A percentile compares a stretch with the other conserved stretches of the same genome.
These are phyloP conservation scores for Mycena haematopus DNA, from an alignment of 768 basidiomycete species.

Conservation along the genomic window DNA sequence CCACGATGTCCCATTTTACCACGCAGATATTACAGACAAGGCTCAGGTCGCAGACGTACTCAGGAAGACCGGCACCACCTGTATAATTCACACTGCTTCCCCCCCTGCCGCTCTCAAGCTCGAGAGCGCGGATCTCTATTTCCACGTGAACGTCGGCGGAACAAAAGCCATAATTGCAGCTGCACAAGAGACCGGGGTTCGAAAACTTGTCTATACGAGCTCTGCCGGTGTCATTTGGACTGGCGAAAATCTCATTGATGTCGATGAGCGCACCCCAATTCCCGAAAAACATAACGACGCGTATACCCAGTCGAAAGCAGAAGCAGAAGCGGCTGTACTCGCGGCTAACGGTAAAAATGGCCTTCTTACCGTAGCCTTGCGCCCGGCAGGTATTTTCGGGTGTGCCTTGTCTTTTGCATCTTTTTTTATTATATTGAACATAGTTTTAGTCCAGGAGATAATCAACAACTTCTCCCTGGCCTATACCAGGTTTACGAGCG, in stretches of 20 bases:
- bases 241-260: constrained; percentile 78
- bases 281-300: constrained; percentile 83
- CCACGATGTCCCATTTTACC: constrained; percentile 85
- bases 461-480: constrained; percentile 79
- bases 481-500: constrained; percentile 79
- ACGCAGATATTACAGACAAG: constrained; percentile 87
- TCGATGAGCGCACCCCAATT: constrained; percentile 85
- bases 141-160: constrained; percentile 94
- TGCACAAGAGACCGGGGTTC: constrained; percentile 72
- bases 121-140: constrained; percentile 71
- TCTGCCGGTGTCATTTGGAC: constrained; percentile 92
- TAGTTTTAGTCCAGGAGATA: constrained; percentile 78
- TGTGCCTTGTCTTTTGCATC: constrained; percentile 40
- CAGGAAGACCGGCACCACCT: constrained; percentile 81
- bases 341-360: constrained; percentile 86
- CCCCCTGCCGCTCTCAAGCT: constrained; percentile 64
- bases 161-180: constrained; percentile 86
- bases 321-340: constrained; percentile 84
- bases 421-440: constrained; percentile 2
- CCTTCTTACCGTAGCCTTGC: constrained; percentile 85
- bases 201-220: constrained; percentile 93
- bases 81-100: constrained; percentile 96
- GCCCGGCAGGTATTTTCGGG: constrained; percentile 98
- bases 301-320: constrained; percentile 94
- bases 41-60: constrained; percentile 75